Percentiles rank a stretch among this genome's conserved stretches.
Conservation (phyloP, 2,329 filamentous ascomycete genomes). For the Ascochyta lentis region DNA sequence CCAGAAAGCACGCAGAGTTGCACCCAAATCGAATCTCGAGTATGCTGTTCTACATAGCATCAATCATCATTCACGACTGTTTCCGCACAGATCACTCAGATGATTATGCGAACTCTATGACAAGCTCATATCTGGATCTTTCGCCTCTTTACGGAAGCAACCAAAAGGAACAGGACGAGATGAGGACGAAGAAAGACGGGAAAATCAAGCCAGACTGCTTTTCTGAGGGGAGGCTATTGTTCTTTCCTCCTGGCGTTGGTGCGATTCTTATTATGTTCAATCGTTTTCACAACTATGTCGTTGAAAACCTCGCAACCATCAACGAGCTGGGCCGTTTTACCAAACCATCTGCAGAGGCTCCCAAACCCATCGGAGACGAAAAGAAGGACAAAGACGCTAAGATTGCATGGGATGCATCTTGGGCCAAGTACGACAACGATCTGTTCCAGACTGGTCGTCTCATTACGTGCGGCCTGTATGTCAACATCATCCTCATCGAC, state of each 20-base stretch:
- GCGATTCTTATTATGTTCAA: slow-evolving; percentile 72
- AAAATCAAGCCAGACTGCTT: slow-evolving; percentile 75
- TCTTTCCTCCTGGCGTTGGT: slow-evolving; percentile 73
- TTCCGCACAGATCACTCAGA: slow-evolving; percentile 67
- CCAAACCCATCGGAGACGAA: slow-evolving; percentile 52
- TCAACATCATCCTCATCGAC: slow-evolving; percentile 61
- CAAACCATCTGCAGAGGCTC: slow-evolving; percentile 58
- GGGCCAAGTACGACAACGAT: slow-evolving; percentile 53
- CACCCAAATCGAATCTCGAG: slow-evolving; percentile 77
- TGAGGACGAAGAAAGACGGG: slow-evolving; percentile 71
- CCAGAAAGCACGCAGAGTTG: slow-evolving; percentile 65
- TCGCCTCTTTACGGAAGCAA: slow-evolving; percentile 76
- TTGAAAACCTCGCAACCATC: slow-evolving; percentile 78
- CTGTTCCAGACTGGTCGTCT: slow-evolving; percentile 60
- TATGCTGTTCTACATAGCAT: slow-evolving; percentile 76
- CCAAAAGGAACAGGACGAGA: slow-evolving; percentile 68
- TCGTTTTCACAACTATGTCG: slow-evolving; percentile 85
- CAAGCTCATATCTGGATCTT: slow-evolving; percentile 77
- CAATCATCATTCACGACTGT: slow-evolving; percentile 68
- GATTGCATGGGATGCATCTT: slow-evolving; percentile 39
- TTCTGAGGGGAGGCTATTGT: slow-evolving; percentile 67
- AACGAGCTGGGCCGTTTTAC: slow-evolving; percentile 84
- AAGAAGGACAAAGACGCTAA: slow-evolving; percentile 34
- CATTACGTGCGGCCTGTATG: slow-evolving; percentile 60
- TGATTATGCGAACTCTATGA: slow-evolving; percentile 69